phyloP scores from a whole-genome alignment of 2,329 filamentous ascomycete species.

The Hansfordia pulvinata region DNA sequence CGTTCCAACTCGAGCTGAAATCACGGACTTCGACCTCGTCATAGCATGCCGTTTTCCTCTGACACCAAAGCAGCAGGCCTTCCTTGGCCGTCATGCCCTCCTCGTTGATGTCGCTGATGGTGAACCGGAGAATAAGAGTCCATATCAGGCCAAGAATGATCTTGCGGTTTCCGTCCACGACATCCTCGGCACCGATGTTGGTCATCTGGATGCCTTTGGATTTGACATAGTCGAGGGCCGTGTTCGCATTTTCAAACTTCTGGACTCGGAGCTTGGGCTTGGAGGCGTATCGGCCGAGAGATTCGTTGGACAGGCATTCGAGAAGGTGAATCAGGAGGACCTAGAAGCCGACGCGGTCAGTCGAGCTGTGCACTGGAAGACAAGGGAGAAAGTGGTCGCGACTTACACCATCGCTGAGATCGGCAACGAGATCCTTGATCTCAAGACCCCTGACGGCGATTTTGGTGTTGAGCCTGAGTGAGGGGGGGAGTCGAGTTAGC shows the following conservation, averaged over 20 bases:
- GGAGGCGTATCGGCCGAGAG: conserved; percentile 89
- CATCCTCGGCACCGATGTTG: conserved; percentile 95
- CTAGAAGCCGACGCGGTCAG: conserved; percentile 19
- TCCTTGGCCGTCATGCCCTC: conserved; percentile 97
- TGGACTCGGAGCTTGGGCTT: conserved; percentile 94
- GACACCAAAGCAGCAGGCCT: conserved; percentile 89
- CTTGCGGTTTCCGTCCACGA: conserved; percentile 94
- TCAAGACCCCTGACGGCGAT: conserved; percentile 63
- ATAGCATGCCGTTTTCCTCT: conserved; percentile 96
- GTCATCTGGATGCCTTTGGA: conserved; percentile 88
- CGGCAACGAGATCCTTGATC: conserved; percentile 75
- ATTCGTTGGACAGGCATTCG: conserved; percentile 89
- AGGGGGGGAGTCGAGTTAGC: conserved; percentile 3
- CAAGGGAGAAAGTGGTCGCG: neutral
- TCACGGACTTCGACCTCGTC: conserved; percentile 92
- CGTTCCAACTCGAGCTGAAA: conserved; percentile 94
- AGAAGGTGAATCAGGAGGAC: conserved; percentile 93
- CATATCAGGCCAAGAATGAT: conserved; percentile 96
- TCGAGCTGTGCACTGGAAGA: conserved; percentile 3
- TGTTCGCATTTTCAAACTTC: conserved; percentile 95
- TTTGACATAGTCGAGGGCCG: conserved; percentile 87
- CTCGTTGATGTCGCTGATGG: conserved; percentile 96
- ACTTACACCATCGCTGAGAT: conserved; percentile 87
- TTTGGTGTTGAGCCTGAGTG: conserved; percentile 83
- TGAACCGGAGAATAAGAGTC: conserved; percentile 95